phyloP scores from a whole-genome alignment of 1,139 yeast species.

The Geotrichum cucujoidarum region DNA sequence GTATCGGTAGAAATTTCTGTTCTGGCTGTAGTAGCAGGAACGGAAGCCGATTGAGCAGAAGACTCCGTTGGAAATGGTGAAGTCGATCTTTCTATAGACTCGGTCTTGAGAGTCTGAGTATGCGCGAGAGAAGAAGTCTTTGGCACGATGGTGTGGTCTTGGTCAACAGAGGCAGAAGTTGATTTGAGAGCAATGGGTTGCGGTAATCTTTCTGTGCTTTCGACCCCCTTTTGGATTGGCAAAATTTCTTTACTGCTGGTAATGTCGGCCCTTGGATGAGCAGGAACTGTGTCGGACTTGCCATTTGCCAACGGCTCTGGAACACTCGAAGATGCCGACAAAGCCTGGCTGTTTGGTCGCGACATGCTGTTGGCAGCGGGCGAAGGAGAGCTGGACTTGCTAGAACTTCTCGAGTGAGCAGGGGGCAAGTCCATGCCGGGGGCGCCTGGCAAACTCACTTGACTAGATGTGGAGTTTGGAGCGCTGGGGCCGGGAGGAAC shows the following conservation, averaged over 20 bases:
- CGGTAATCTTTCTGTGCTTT: neutral
- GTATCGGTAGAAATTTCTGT: conserved; percentile 8
- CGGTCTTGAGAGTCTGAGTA: neutral
- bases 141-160: neutral
- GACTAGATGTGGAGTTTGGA: neutral
- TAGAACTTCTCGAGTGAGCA: conserved; percentile 6
- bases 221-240: neutral
- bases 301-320: neutral
- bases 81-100: neutral
- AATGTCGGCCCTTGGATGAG: neutral
- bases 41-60: conserved; percentile 6
- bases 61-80: conserved; percentile 16
- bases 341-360: conserved; percentile 4
- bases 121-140: neutral
- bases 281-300: neutral
- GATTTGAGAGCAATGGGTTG: neutral
- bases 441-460: neutral
- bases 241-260: neutral
- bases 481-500: neutral
- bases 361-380: conserved; percentile 11
- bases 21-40: conserved; percentile 7
- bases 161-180: neutral
- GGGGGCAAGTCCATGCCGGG: neutral
- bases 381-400: conserved; percentile 10
- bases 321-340: neutral